phyloP scores from a whole-genome alignment of 2,329 filamentous ascomycete species.

The Cercospora brassicicola region DNA sequence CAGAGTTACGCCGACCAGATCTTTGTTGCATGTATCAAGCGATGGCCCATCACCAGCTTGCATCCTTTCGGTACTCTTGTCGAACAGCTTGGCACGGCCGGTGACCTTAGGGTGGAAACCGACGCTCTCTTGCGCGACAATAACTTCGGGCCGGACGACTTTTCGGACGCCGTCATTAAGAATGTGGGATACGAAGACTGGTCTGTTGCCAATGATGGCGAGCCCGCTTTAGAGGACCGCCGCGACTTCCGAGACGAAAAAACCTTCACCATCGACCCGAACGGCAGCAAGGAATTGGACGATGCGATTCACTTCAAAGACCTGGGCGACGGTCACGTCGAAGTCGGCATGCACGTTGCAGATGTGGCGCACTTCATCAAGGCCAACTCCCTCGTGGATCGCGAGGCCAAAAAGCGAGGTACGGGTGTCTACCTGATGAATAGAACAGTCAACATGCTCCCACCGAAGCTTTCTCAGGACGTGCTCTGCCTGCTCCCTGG shows the following conservation, averaged over 20 bases:
- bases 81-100: slow-evolving; percentile 95
- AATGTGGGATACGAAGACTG: slow-evolving; percentile 91
- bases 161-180: slow-evolving; percentile 91
- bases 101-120: slow-evolving; percentile 94
- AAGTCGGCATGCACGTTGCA: slow-evolving; percentile 91
- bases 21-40: slow-evolving; percentile 98
- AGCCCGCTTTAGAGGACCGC: slow-evolving; percentile 68
- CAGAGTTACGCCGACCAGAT: slow-evolving; percentile 97
- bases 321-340: slow-evolving; percentile 78
- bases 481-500: slow-evolving; percentile 83
- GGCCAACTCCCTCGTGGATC: slow-evolving; percentile 88
- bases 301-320: slow-evolving; percentile 91
- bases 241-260: slow-evolving; percentile 88
- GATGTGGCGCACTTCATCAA: slow-evolving; percentile 98
- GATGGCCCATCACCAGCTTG: slow-evolving; percentile 99
- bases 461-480: slow-evolving; percentile 78
- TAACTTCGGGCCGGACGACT: slow-evolving; percentile 97
- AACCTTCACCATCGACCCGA: slow-evolving; percentile 88
- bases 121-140: slow-evolving; percentile 96
- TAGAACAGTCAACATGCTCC: slow-evolving; percentile 82
- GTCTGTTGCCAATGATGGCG: slow-evolving; percentile 80
- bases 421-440: slow-evolving; percentile 95
- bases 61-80: slow-evolving; percentile 97
- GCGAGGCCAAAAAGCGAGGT: slow-evolving; percentile 96
- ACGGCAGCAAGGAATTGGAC: slow-evolving; percentile 82